These are phyloP conservation scores for Diaporthe sp. DNA, from an alignment of 2,329 filamentous ascomycete genomes.

Conservation along the genomic window DNA sequence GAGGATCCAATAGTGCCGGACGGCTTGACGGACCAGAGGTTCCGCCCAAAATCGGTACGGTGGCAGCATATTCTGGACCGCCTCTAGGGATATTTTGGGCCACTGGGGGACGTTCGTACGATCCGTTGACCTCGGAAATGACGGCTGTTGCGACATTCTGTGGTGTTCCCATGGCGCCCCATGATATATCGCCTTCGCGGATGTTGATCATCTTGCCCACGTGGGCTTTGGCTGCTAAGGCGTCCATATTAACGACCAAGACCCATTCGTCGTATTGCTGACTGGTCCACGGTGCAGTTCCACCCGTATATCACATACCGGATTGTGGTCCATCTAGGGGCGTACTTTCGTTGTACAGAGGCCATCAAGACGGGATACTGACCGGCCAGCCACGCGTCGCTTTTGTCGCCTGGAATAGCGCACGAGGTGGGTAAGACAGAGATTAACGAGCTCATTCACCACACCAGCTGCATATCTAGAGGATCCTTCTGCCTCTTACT, in stretches of 20 bases:
- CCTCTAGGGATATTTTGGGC: not conserved
- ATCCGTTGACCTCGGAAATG: conserved; percentile 1
- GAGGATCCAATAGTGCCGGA: conserved; percentile 9
- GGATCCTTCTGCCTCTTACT: not conserved
- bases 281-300: not conserved
- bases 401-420: not conserved
- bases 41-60: conserved; percentile 11
- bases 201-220: not conserved
- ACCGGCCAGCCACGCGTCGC: conserved; percentile 4
- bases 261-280: not conserved
- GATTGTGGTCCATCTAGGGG: not conserved
- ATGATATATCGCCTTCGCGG: not conserved
- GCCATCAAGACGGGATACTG: not conserved
- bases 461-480: conserved; percentile 13
- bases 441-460: conserved; percentile 28
- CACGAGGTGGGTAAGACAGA: conserved; percentile 33
- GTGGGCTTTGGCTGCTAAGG: conserved; percentile 5
- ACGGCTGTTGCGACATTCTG: not conserved
- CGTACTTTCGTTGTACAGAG: not conserved
- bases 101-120: not conserved
- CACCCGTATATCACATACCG: not conserved
- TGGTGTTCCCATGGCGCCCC: not conserved
- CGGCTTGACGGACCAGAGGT: conserved; percentile 26
- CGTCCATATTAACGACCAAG: not conserved
- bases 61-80: conserved; percentile 4